Percentiles rank a stretch among this genome's conserved stretches.
Evolutionary conservation across 1,284 basidiomycete species (phyloP).

Genomic region (Leucoagaricus sp.): DNA sequence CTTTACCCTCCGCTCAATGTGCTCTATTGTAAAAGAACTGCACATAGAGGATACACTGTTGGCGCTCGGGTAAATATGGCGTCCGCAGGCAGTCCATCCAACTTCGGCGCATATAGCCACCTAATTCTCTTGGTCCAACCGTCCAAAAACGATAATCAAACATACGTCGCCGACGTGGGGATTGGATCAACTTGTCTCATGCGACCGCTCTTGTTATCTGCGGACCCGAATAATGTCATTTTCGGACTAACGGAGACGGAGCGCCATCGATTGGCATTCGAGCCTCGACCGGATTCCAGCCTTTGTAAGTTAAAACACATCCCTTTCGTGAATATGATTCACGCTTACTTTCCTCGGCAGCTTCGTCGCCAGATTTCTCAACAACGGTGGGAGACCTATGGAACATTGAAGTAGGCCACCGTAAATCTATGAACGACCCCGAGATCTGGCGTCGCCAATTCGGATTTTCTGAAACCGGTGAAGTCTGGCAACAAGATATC

Average conservation of each 20-base stretch:
- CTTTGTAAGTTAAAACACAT: constrained; percentile 29
- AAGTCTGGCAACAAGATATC: constrained; percentile 34
- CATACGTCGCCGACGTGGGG: constrained; percentile 41
- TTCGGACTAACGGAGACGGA: constrained; percentile 31
- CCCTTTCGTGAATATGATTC: too few species aligned
- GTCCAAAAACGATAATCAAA: constrained; percentile 27
- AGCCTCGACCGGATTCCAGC: constrained; percentile 21
- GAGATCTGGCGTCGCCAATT: constrained; percentile 31
- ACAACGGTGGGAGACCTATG: constrained; percentile 27
- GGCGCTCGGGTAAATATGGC: constrained; percentile 31
- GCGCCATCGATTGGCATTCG: constrained; percentile 28
- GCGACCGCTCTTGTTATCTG: constrained; percentile 37
- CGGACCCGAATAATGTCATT: constrained; percentile 22
- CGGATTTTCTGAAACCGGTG: constrained; percentile 36
- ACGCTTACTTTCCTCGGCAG: not conserved
- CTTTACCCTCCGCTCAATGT: not conserved
- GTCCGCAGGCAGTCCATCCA: constrained; percentile 6
- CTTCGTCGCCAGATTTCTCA: constrained; percentile 8
- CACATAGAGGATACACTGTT: constrained; percentile 27
- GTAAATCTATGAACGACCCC: constrained; percentile 16
- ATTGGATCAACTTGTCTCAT: constrained; percentile 32
- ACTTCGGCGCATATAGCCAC: constrained; percentile 28
- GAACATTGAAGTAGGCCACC: constrained; percentile 33
- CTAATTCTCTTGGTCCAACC: constrained; percentile 42
- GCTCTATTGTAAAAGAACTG: not conserved